Percentiles rank a stretch among this genome's conserved stretches.
Conservation (phyloP, 768 basidiomycete species). For the Mycena vulgaris region DNA sequence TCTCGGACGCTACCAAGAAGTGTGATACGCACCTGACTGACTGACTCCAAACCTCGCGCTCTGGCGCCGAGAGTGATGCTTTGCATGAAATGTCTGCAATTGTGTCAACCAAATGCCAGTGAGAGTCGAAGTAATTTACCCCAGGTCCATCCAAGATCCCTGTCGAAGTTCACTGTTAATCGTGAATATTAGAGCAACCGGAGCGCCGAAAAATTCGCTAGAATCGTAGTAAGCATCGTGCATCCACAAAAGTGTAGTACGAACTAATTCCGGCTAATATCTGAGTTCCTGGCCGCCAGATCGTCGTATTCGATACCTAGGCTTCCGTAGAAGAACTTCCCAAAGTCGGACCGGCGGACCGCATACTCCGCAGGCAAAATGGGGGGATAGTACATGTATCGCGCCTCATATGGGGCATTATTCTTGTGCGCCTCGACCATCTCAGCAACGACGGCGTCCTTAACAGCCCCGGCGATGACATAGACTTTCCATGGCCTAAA, state of each 20-base stretch:
- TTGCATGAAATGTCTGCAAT: slow-evolving; percentile 34
- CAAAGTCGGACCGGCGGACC: slow-evolving; percentile 16
- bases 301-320: slow-evolving; percentile 20
- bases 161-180: slow-evolving; percentile 17
- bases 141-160: slow-evolving; percentile 38
- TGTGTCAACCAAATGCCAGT: background rate
- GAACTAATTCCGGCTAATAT: slow-evolving; percentile 19
- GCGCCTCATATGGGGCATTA: slow-evolving; percentile 3
- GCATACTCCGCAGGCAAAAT: slow-evolving; percentile 14
- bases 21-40: slow-evolving; percentile 27
- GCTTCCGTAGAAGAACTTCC: slow-evolving; percentile 13
- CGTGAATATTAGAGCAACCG: slow-evolving; percentile 37
- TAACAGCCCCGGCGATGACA: slow-evolving; percentile 22
- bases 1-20: background rate
- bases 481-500: slow-evolving; percentile 40
- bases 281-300: background rate
- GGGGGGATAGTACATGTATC: slow-evolving; percentile 26
- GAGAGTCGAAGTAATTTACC: background rate
- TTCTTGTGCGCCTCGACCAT: slow-evolving; percentile 30
- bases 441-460: slow-evolving; percentile 23
- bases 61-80: slow-evolving; percentile 32
- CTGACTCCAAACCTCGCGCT: slow-evolving; percentile 35
- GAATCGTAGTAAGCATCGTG: background rate
- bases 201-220: slow-evolving; percentile 23
- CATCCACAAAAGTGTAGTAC: background rate